Evolutionary conservation across 75 land plant species (phyloP).

Genomic region (Sequoiadendron giganteum): DNA sequence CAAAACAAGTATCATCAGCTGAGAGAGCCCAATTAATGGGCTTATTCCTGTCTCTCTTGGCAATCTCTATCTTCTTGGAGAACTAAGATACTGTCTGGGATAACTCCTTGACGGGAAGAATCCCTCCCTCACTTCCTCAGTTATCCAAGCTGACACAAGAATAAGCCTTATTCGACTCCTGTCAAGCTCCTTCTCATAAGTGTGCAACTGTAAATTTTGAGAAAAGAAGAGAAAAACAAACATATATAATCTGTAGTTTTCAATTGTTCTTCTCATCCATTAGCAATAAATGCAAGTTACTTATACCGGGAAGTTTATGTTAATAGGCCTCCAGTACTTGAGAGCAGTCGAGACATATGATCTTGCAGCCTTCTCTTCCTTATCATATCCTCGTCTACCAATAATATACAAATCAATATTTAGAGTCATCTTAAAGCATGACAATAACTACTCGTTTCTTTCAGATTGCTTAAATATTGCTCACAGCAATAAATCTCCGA

Average conservation of each 20-base stretch:
- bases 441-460: background rate
- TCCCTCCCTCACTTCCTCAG: no score
- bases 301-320: conserved; percentile 92
- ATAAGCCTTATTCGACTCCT: no score
- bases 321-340: conserved; percentile 94
- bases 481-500: background rate
- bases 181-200: conserved; percentile 71
- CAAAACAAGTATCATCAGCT: no score
- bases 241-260: background rate
- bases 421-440: background rate
- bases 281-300: background rate
- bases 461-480: background rate
- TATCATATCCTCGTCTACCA: conserved; percentile 85
- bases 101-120: no score
- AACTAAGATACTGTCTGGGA: no score
- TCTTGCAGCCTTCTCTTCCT: conserved; percentile 97
- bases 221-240: background rate
- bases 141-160: no score
- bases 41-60: no score
- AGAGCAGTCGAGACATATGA: conserved; percentile 98
- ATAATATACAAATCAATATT: background rate
- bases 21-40: no score
- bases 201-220: conserved; percentile 40
- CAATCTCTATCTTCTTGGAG: no score
- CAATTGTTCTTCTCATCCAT: background rate